These are phyloP conservation scores for Gossypium gossypioides DNA, from an alignment of 441 rosid species.

Conservation along the genomic window DNA sequence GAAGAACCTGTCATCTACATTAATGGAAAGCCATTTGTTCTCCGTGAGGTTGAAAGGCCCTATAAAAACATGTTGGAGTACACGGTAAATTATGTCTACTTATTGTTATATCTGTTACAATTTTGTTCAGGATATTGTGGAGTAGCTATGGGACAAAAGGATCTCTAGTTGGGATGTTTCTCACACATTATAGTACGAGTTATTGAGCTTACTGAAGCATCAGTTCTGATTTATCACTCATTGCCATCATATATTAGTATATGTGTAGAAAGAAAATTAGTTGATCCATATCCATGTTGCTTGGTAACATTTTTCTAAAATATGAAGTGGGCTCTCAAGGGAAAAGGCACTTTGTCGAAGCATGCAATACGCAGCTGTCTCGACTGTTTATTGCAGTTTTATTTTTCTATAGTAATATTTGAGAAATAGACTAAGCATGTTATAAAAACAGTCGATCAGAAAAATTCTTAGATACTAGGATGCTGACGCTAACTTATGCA, in stretches of 20 bases:
- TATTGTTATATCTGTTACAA: neutral
- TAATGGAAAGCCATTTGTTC: slow-evolving; percentile 95
- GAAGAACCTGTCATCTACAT: slow-evolving; percentile 99
- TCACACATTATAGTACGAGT: neutral
- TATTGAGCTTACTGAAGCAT: neutral
- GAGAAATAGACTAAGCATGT: slow-evolving; percentile 1
- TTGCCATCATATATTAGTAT: neutral
- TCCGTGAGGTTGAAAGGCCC: slow-evolving; percentile 97
- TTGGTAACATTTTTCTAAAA: neutral
- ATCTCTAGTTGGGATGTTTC: slow-evolving; percentile 1
- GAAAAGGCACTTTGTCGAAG: slow-evolving; percentile 1
- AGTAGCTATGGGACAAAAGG: neutral
- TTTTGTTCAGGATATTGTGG: slow-evolving; percentile 1
- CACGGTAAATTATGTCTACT: slow-evolving; percentile 44
- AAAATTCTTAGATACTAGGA: neutral
- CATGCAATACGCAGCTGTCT: neutral
- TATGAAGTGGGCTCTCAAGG: neutral
- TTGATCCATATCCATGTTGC: neutral
- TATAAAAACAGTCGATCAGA: neutral
- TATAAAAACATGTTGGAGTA: slow-evolving; percentile 95
- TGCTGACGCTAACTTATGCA: neutral
- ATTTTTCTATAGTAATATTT: neutral
- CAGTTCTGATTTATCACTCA: neutral
- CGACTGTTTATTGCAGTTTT: neutral
- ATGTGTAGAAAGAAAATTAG: neutral